Base-by-base conservation (phyloP, 75 land plant species). In the Cunninghamia lanceolata region DNA sequence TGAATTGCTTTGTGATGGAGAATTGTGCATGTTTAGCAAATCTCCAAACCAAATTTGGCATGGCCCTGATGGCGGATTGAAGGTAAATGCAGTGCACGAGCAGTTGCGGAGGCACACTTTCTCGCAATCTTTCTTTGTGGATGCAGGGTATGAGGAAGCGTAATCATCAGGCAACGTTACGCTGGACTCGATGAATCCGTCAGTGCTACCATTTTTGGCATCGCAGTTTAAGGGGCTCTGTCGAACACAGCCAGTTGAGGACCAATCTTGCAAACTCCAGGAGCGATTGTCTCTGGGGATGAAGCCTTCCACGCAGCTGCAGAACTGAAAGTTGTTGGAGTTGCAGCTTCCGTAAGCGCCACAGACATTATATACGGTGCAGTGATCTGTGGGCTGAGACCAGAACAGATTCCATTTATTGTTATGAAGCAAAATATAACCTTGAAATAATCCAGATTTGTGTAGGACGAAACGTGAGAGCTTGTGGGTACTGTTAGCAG, bases 301-400 rank as follows among this genome's bases (percentile, higher is more conserved):
- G 47, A 91, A 93, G 16, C 94, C 94, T 7, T 35, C 7, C 3
- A 88, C 35, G 79, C 94, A 93, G 9, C 16, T 25, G 86, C 94
- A 91, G 34, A n/a, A 9, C 7, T 85, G 87, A 3, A 14, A 5
- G 0, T 30, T 39, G 35, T 56, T 30, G 7, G 9, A 8, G 71
- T 87, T 82, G 47, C 94, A 93, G 46, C 74, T 46, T 1, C 88
- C 88, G 38, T 74, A 79, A 45, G 86, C 68, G 13, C 92, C 92
- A 84, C 92, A 92, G 28, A 56, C 16, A 0, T 86, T 70, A 36
- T 87, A 87, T 16, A 46, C 75, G 8, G 87, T 82, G 68, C 94
- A 93, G 0, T 43, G 83, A 36, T 83, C 84, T 10, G 9, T 88
- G 34, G 89, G 87, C 6, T 80, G 13, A 0, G 82, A 52, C 35